Evolutionary conservation across 441 rosid species (phyloP).

Genomic region (Raphanus hybrid): DNA sequence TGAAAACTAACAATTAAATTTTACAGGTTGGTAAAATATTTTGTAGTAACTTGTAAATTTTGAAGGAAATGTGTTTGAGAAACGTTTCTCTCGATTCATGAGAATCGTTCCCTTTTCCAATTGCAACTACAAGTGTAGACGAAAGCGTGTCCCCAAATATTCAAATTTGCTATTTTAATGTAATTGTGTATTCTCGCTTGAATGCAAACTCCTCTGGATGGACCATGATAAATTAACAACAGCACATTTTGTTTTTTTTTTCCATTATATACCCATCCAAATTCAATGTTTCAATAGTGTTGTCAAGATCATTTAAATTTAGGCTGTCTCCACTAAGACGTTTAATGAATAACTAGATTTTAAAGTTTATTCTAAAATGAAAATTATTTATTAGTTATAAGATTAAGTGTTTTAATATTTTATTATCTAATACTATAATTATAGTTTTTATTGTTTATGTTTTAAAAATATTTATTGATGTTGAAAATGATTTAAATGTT

Average conservation of each 20-base stretch:
- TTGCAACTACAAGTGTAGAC: neutral
- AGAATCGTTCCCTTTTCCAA: constrained; percentile 26
- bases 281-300: constrained; percentile 15
- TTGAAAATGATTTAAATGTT: too few relatives aligned
- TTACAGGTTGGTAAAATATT: neutral
- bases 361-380: too few relatives aligned
- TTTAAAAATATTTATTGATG: too few relatives aligned
- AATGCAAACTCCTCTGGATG: constrained; percentile 26
- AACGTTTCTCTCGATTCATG: constrained; percentile 15
- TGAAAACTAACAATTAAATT: neutral
- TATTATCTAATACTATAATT: too few relatives aligned
- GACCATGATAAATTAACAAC: neutral
- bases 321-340: neutral
- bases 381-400: too few relatives aligned
- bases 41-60: neutral
- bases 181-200: constrained; percentile 16
- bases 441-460: too few relatives aligned
- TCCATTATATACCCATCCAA: constrained; percentile 9
- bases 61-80: constrained; percentile 3
- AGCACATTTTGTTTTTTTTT: neutral
- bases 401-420: too few relatives aligned
- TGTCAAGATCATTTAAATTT: neutral
- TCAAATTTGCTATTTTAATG: constrained; percentile 7
- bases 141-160: constrained; percentile 28
- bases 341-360: neutral